phyloP scores from a whole-genome alignment of 2,329 filamentous ascomycete genomes.

The Talaromyces sp. region DNA sequence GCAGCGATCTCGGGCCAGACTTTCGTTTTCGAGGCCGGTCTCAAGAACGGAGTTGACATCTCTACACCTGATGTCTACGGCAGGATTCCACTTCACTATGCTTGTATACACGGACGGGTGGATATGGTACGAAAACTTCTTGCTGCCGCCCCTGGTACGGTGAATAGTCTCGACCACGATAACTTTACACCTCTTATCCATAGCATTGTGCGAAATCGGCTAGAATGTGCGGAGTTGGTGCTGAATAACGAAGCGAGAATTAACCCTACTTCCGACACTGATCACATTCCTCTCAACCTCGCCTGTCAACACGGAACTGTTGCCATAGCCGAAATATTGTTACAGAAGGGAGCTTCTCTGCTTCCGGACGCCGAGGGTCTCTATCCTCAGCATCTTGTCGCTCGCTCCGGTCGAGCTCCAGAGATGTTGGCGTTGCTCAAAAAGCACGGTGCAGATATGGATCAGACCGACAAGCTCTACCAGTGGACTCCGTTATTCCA shows the following conservation, averaged over 20 bases:
- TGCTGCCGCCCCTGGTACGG: conserved; percentile 65
- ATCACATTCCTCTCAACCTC: conserved; percentile 90
- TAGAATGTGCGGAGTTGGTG: conserved; percentile 74
- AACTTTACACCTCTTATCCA: conserved; percentile 97
- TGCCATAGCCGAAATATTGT: conserved; percentile 76
- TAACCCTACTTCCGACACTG: conserved; percentile 77
- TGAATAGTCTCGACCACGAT: conserved; percentile 88
- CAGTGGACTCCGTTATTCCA: conserved; percentile 97
- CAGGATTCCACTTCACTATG: conserved; percentile 88
- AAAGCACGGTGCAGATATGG: conserved; percentile 79
- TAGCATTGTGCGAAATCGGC: conserved; percentile 82
- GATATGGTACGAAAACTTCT: conserved; percentile 76
- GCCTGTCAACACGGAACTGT: conserved; percentile 91
- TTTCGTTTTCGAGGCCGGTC: conserved; percentile 70
- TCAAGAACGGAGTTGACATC: conserved; percentile 72
- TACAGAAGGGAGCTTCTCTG: conserved; percentile 75
- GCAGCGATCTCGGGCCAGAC: conserved; percentile 89
- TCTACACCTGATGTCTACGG: conserved; percentile 88
- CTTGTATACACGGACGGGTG: conserved; percentile 86
- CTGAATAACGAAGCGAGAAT: conserved; percentile 76
- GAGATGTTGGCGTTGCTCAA: conserved; percentile 75
- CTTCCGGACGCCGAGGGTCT: conserved; percentile 94
- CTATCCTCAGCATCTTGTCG: conserved; percentile 95
- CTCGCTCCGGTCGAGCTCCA: conserved; percentile 78
- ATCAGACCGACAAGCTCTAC: conserved; percentile 92